A percentile compares a stretch with the other conserved stretches of the same genome.
These are phyloP conservation scores for Cylindrodendrum hubeiense DNA, from an alignment of 2,329 filamentous ascomycete species.

Conservation along the genomic window DNA sequence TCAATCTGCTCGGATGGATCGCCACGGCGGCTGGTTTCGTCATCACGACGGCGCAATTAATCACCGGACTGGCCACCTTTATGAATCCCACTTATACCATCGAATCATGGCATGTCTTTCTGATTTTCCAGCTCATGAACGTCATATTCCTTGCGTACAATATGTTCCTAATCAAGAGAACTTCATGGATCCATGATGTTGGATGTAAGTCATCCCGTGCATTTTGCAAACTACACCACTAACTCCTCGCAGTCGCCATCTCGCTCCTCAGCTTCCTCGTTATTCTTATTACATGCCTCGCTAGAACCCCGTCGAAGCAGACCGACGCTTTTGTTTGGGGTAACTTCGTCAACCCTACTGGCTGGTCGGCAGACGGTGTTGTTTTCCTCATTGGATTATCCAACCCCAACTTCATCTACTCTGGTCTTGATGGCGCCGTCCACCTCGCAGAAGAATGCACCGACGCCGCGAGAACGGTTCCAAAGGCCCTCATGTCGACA, in stretches of 20 bases:
- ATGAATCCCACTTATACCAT: constrained; percentile 6
- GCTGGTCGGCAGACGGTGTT: constrained; percentile 44
- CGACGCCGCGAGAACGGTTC: constrained; percentile 46
- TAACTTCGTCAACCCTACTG: constrained; percentile 45
- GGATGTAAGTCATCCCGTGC: constrained; percentile 18
- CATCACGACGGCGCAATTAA: constrained; percentile 19
- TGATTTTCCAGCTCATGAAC: constrained; percentile 26
- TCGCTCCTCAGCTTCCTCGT: constrained; percentile 25
- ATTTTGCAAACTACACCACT: background rate
- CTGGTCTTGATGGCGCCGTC: constrained; percentile 51
- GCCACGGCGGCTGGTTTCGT: constrained; percentile 22
- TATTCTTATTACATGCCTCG: constrained; percentile 25
- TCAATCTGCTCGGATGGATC: constrained; percentile 27
- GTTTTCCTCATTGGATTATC: constrained; percentile 55
- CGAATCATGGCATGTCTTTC: constrained; percentile 24
- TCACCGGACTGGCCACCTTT: constrained; percentile 20
- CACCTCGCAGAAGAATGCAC: constrained; percentile 54
- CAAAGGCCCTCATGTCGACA: constrained; percentile 48
- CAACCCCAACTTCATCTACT: constrained; percentile 53
- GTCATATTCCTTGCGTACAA: constrained; percentile 20
- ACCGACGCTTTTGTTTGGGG: constrained; percentile 44
- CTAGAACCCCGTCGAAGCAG: constrained; percentile 16
- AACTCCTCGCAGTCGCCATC: constrained; percentile 13
- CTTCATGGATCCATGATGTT: constrained; percentile 24
- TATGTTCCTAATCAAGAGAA: constrained; percentile 26